Percentiles rank a stretch among this genome's conserved stretches.
phyloP scores from a whole-genome alignment of 805 yeast genomes.

The Kodamaea fukazawae region DNA sequence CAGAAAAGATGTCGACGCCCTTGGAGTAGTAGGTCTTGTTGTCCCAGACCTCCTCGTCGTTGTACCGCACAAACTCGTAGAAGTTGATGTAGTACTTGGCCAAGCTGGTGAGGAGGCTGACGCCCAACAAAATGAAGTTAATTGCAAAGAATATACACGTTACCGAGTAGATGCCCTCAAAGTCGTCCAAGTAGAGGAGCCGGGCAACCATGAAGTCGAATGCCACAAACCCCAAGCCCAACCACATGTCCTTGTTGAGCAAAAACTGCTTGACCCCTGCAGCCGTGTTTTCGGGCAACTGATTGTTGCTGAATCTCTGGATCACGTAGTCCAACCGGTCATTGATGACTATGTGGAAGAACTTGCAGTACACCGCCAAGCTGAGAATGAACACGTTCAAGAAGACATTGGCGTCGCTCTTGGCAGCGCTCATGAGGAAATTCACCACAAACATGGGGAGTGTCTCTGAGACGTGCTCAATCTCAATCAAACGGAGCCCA shows the following conservation, averaged over 20 bases:
- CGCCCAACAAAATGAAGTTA: constrained; percentile 64
- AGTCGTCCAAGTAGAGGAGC: constrained; percentile 55
- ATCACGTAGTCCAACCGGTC: constrained; percentile 47
- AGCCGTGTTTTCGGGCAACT: neutral
- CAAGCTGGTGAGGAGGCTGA: constrained; percentile 48
- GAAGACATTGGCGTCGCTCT: constrained; percentile 61
- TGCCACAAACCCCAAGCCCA: constrained; percentile 43
- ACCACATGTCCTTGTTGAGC: constrained; percentile 41
- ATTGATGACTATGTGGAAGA: constrained; percentile 72
- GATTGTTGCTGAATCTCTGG: neutral
- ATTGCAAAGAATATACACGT: constrained; percentile 68
- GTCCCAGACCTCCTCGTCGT: constrained; percentile 54
- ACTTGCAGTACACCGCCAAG: constrained; percentile 43
- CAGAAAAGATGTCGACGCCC: constrained; percentile 51
- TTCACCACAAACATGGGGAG: constrained; percentile 36
- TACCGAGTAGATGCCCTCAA: constrained; percentile 50
- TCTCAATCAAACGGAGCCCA: constrained; percentile 67
- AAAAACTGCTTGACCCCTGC: constrained; percentile 21
- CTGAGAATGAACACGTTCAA: constrained; percentile 42
- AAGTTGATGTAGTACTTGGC: constrained; percentile 50
- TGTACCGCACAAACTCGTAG: constrained; percentile 50
- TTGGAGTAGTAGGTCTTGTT: constrained; percentile 59
- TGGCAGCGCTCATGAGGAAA: constrained; percentile 62
- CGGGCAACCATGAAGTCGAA: constrained; percentile 54
- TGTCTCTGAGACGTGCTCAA: constrained; percentile 54